Base-by-base conservation (phyloP, 2,329 filamentous ascomycete species). In the Penicillium sp. region DNA sequence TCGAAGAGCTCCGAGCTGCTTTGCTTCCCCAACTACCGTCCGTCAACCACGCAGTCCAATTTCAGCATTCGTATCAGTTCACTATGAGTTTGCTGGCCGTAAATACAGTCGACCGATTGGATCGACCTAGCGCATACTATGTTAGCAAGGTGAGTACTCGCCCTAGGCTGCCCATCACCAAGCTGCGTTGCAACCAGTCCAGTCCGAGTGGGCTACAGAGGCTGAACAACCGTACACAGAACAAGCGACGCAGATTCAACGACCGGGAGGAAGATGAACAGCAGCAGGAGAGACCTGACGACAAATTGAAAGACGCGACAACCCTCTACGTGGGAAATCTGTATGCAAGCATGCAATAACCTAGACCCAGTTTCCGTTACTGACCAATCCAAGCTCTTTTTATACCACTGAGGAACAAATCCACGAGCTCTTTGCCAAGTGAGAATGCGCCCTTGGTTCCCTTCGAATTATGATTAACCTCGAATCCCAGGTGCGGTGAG, bases 391-490 rank as follows among this genome's bases (percentile, higher is more conserved):
- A 64, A 91, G 89, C 52, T 96, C 92, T 38, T 97, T 97, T 79
- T 97, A 96, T 82, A 99, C 94, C 25, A 99, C 94, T 54, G 94
- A 99, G 74, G 94, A 99, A 78, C 94, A 99, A 74, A 96, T 99
- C 57, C 93, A 97, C 75, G 93, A 97, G 76, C 85, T 97, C 45
- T 97, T 97, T 75, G 87, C 88, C 57, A 96, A 96, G 82, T 93
- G 67, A 60, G 76, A 43, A 48, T 22, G 17, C 16, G 17, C 35
- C 8, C 10, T 16, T 6, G 25, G 9, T 22, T 12, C 10, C 10
- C 8, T 40, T n/a, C 2, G 31, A 12, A 1, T 28, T 42, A n/a
- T 19, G 33, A 19, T 31, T 61, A 55, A 70, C 40, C 36, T 31
- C 17, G 40, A 43, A 33, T 19, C 57, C 30, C 51, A 85, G 82